Evolutionary conservation across 768 basidiomycete genomes (phyloP).

Genomic region (Rhodotorula babjevae): DNA sequence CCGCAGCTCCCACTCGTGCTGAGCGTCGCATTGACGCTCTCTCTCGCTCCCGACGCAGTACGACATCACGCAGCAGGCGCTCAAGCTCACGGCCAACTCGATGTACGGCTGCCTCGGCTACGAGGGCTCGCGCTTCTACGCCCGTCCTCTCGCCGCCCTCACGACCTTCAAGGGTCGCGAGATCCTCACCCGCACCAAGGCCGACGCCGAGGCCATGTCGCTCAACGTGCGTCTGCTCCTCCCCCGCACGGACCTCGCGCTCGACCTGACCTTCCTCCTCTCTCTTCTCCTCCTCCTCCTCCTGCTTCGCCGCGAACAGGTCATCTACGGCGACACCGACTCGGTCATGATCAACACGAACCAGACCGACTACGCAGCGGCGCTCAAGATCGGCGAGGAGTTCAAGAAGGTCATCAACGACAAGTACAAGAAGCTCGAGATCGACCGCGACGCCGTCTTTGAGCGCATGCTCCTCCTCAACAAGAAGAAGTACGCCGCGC

Average conservation of each 20-base stretch:
- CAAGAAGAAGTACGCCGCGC: slow-evolving; percentile 98
- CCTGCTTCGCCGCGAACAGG: too few relatives aligned
- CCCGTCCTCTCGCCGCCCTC: slow-evolving; percentile 89
- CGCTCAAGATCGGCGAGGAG: slow-evolving; percentile 79
- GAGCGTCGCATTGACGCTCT: background rate
- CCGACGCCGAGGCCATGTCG: slow-evolving; percentile 80
- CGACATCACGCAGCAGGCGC: slow-evolving; percentile 92
- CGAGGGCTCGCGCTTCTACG: slow-evolving; percentile 93
- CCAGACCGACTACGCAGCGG: slow-evolving; percentile 77
- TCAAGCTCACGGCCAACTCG: slow-evolving; percentile 97
- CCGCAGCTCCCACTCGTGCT: background rate
- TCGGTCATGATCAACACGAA: slow-evolving; percentile 98
- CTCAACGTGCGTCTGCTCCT: slow-evolving; percentile 64
- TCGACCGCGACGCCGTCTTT: slow-evolving; percentile 92
- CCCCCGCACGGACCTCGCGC: background rate
- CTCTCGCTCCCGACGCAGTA: slow-evolving; percentile 54
- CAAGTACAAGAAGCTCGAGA: slow-evolving; percentile 88
- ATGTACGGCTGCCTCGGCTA: slow-evolving; percentile 99
- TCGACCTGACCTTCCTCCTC: background rate
- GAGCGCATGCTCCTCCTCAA: slow-evolving; percentile 84
- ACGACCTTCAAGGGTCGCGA: slow-evolving; percentile 98
- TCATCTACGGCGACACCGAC: slow-evolving; percentile 98
- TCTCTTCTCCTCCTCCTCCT: too few relatives aligned
- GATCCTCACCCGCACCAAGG: slow-evolving; percentile 86
- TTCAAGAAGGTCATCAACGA: slow-evolving; percentile 98